Evolutionary conservation across 169 alveolate species (phyloP).

Genomic region (Eimeria zaria): DNA sequence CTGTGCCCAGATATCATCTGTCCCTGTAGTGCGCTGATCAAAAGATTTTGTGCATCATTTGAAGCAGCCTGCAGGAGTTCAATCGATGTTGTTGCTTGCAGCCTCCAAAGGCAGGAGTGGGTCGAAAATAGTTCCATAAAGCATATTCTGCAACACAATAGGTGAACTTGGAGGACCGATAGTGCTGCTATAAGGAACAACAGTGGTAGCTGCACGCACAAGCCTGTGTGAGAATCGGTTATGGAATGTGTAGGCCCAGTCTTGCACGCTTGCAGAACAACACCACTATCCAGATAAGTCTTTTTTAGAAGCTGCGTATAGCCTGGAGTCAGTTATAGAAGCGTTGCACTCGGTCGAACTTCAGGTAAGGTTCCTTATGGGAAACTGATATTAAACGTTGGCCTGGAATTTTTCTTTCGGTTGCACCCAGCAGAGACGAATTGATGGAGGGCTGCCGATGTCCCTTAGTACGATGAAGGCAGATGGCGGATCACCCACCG

Average conservation of each 20-base stretch:
- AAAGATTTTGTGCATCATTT: background rate
- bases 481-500: background rate
- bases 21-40: background rate
- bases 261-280: background rate
- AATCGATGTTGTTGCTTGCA: background rate
- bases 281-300: background rate
- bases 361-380: background rate
- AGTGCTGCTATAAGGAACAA: background rate
- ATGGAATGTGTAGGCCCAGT: background rate
- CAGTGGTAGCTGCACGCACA: background rate
- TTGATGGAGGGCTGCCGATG: background rate
- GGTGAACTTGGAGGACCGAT: background rate
- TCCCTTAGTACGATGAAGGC: background rate
- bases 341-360: background rate
- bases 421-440: background rate
- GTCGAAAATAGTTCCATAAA: background rate
- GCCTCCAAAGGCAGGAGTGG: background rate
- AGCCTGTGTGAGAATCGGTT: background rate
- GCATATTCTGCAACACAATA: background rate
- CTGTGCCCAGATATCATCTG: background rate
- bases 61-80: background rate
- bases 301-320: background rate
- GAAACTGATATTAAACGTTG: background rate
- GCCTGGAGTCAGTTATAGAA: background rate
- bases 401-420: background rate